phyloP scores from a whole-genome alignment of 2,329 filamentous ascomycete genomes.

The Paecilomyces sp. region DNA sequence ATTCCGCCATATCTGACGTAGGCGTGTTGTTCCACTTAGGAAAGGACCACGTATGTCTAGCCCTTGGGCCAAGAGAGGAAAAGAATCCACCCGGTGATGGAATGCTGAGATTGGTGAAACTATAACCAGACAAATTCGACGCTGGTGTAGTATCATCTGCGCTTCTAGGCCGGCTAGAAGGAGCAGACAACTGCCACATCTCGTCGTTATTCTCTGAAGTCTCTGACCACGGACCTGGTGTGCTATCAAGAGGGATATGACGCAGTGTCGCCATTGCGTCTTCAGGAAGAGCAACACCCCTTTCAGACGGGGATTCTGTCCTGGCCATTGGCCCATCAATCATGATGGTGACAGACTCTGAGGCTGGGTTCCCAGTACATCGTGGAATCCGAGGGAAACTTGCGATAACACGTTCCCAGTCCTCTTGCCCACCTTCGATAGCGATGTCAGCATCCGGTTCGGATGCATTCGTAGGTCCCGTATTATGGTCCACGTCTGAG shows the following conservation, averaged over 20 bases:
- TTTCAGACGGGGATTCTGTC: constrained; percentile 24
- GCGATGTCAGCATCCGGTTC: constrained; percentile 28
- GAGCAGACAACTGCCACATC: constrained; percentile 54
- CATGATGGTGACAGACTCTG: not conserved
- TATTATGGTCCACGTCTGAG: constrained; percentile 20
- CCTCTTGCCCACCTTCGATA: constrained; percentile 36
- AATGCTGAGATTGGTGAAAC: constrained; percentile 75
- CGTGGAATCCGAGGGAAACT: constrained; percentile 35
- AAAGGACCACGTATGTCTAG: constrained; percentile 75
- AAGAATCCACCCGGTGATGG: constrained; percentile 92
- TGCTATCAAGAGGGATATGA: constrained; percentile 55
- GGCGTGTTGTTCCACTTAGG: constrained; percentile 53
- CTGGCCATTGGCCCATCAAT: not conserved
- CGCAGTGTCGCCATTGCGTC: constrained; percentile 75
- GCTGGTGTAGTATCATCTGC: constrained; percentile 39
- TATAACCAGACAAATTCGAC: constrained; percentile 57
- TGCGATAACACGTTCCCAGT: constrained; percentile 52
- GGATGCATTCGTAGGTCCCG: constrained; percentile 15
- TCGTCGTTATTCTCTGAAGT: constrained; percentile 48
- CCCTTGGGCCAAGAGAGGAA: constrained; percentile 67
- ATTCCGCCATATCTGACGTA: constrained; percentile 83
- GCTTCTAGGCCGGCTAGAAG: constrained; percentile 41
- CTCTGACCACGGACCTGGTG: constrained; percentile 32
- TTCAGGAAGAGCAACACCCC: constrained; percentile 66
- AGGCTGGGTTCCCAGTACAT: not conserved